Evolutionary conservation across 1,284 basidiomycete species (phyloP), one percentile per base, ranked within the genome.

Genomic region (Cutaneotrichosporon cavernicola): DNA sequence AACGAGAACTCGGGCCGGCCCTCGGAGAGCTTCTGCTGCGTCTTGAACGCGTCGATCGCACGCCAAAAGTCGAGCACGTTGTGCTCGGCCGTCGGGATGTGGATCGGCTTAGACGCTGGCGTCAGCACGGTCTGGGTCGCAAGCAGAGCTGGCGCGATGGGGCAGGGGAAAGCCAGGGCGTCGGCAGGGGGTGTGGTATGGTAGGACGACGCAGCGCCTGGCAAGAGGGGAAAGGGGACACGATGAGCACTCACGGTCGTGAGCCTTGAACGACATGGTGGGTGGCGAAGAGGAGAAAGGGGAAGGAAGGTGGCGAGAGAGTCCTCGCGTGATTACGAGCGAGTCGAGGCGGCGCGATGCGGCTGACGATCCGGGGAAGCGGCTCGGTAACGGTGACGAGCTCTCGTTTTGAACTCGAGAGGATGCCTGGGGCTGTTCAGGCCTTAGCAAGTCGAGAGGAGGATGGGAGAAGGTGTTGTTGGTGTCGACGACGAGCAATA

Each of bases 1-100:
- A 99, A 99, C 51, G 92, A 89, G 81, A 86, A 98, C 70, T 92
- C 77, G 52, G 93, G 92, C 56, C 88, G 85, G 10, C 91, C 93
- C 77, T 97, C 89, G 3, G 91, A 92, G 63, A 97, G 88, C 82
- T 93, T 92, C 72, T 97, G 82, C 73, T 90, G 92, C 6, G 95
- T 97, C 79, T 90, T 87, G 83, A 99, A 99, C 61, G 97, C 97
- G 84, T 99, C 92, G 77, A 99, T 99, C 77, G 94, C 93, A 69
- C 87, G 85, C 97, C 97, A 99, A 82, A 89, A 98, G 64, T 85
- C 84, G 71, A 98, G 85, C 65, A 98, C 92, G 74, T 93, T 93
- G 77, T 92, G 89, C 81, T 98, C 96, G 79, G 97, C 91, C 78
- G 88, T 88, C 16, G 95, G 85, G 79, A 97, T 97, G 82, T 89